These are phyloP conservation scores for Hanseniaspora meyeri DNA, from an alignment of 805 yeast genomes.

Conservation along the genomic window DNA sequence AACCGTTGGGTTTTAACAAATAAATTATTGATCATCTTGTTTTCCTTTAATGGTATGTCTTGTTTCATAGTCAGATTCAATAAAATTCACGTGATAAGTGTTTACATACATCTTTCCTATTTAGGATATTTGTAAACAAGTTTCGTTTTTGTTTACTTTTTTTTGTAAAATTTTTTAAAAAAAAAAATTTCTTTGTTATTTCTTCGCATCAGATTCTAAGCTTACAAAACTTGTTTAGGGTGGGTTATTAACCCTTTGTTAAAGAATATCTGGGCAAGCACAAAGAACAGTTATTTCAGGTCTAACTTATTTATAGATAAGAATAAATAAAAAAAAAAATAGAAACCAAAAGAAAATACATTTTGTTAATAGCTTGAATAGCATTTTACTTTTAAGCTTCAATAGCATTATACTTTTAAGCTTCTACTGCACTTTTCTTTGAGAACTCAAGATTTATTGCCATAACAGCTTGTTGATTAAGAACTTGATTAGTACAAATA, in stretches of 20 bases:
- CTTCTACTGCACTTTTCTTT: not conserved
- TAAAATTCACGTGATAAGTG: not conserved
- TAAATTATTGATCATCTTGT: too few relatives aligned
- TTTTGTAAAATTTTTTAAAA: constrained; percentile 4
- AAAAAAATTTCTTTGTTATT: not conserved
- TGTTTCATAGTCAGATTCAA: not conserved
- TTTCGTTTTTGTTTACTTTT: not conserved
- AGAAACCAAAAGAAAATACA: not conserved
- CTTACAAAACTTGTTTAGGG: not conserved
- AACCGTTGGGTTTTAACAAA: too few relatives aligned
- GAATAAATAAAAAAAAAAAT: too few relatives aligned
- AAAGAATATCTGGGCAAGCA: not conserved
- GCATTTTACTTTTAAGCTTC: not conserved
- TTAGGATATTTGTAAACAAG: constrained; percentile 14
- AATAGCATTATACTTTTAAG: not conserved
- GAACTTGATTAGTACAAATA: too few relatives aligned
- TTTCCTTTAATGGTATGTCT: too few relatives aligned
- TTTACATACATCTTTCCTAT: not conserved
- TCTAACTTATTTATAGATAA: too few relatives aligned
- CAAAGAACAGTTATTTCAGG: not conserved
- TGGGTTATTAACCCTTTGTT: not conserved
- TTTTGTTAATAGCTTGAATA: too few relatives aligned
- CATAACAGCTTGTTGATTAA: not conserved
- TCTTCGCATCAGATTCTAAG: constrained; percentile 1
- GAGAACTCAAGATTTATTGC: not conserved